Evolutionary conservation across 2,329 filamentous ascomycete genomes (phyloP).

Genomic region (Fusarium secorum): DNA sequence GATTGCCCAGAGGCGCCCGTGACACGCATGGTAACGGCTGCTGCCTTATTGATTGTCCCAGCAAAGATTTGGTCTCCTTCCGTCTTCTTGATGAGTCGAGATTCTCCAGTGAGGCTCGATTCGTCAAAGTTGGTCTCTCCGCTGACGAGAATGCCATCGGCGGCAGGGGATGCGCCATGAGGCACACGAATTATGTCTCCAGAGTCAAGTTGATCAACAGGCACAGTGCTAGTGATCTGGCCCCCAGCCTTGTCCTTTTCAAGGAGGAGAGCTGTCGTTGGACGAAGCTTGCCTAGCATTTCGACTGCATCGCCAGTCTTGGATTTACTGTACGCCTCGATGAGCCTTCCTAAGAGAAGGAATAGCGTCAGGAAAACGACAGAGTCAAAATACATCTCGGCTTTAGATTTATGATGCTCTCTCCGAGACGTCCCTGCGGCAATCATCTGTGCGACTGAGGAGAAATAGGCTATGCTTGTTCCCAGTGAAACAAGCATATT

Average conservation of each 20-base stretch:
- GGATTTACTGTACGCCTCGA: slow-evolving; percentile 91
- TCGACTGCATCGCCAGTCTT: slow-evolving; percentile 88
- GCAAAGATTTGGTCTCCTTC: slow-evolving; percentile 72
- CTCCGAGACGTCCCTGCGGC: slow-evolving; percentile 58
- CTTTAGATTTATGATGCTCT: slow-evolving; percentile 22
- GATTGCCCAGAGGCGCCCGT: slow-evolving; percentile 72
- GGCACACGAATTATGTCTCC: slow-evolving; percentile 78
- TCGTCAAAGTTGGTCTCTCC: slow-evolving; percentile 81
- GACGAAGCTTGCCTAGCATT: slow-evolving; percentile 78
- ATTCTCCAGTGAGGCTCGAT: slow-evolving; percentile 86
- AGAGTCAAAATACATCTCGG: slow-evolving; percentile 82
- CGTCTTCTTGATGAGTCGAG: slow-evolving; percentile 69
- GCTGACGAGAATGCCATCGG: slow-evolving; percentile 74
- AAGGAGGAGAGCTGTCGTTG: slow-evolving; percentile 77
- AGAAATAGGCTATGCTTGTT: slow-evolving; percentile 86
- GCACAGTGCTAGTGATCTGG: slow-evolving; percentile 52
- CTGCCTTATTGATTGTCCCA: slow-evolving; percentile 76
- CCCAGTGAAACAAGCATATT: slow-evolving; percentile 91
- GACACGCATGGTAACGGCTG: slow-evolving; percentile 68
- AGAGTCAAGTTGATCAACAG: slow-evolving; percentile 76
- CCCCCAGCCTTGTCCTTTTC: slow-evolving; percentile 50
- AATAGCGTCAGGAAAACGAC: slow-evolving; percentile 93
- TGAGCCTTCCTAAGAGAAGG: slow-evolving; percentile 74
- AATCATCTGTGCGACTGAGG: slow-evolving; percentile 81
- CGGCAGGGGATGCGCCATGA: slow-evolving; percentile 83